These are phyloP conservation scores for Xylaria castorea DNA, from an alignment of 495 filamentous ascomycete species.

Conservation along the genomic window DNA sequence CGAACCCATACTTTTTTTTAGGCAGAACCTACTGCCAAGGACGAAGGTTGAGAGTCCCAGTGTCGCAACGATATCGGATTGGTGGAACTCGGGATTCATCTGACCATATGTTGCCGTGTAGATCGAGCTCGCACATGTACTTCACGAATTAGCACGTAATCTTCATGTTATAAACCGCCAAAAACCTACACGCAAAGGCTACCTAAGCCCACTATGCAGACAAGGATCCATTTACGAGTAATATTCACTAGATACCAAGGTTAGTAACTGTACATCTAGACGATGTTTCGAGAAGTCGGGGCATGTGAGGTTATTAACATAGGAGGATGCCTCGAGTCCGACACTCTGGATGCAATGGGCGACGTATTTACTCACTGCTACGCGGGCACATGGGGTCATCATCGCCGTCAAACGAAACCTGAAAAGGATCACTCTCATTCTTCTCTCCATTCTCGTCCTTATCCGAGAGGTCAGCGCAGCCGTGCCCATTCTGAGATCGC, in stretches of 20 bases:
- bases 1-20: not conserved
- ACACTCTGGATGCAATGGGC: no score
- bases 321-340: not conserved
- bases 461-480: conserved; percentile 56
- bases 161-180: conserved; percentile 46
- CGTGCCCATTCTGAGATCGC: conserved; percentile 69
- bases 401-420: conserved; percentile 75
- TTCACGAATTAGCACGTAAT: conserved; percentile 73
- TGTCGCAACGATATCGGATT: conserved; percentile 73
- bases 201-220: conserved; percentile 70
- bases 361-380: conserved; percentile 46
- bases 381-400: conserved; percentile 76
- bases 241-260: conserved; percentile 49
- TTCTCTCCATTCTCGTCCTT: conserved; percentile 34
- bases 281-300: no score
- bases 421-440: conserved; percentile 50
- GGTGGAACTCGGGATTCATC: conserved; percentile 75
- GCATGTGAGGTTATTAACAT: not conserved
- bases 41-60: conserved; percentile 83
- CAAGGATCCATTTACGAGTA: conserved; percentile 79
- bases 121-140: conserved; percentile 86
- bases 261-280: not conserved
- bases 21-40: conserved; percentile 62
- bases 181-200: conserved; percentile 83
- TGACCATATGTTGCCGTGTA: conserved; percentile 90